These are phyloP conservation scores for Mycogone perniciosa DNA, from an alignment of 2,329 filamentous ascomycete genomes.

Conservation along the genomic window DNA sequence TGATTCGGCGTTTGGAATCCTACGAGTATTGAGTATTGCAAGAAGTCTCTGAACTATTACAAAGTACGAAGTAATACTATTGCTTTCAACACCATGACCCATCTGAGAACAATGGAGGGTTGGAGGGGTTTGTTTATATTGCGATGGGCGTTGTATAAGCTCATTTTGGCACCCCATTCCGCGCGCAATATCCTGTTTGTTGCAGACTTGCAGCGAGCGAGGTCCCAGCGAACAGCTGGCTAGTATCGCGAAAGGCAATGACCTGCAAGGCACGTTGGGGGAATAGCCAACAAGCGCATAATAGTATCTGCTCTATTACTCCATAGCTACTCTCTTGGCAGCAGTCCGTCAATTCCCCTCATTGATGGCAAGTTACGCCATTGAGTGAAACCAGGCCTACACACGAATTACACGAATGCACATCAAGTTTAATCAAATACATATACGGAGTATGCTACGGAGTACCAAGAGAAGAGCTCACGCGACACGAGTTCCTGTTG, in stretches of 20 bases:
- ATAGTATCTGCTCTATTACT: too few relatives aligned
- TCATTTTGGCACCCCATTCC: neutral
- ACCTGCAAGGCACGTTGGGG: too few relatives aligned
- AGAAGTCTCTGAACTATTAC: too few relatives aligned
- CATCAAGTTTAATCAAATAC: neutral
- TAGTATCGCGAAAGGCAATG: too few relatives aligned
- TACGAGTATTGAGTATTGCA: too few relatives aligned
- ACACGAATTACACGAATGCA: neutral
- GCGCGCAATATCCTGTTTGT: too few relatives aligned
- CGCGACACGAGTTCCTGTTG: slow-evolving; percentile 1
- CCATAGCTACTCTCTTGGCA: too few relatives aligned
- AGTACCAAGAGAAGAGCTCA: neutral
- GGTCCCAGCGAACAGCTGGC: too few relatives aligned
- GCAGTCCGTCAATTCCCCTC: slow-evolving; percentile 2
- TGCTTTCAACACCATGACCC: neutral
- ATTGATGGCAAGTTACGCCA: slow-evolving; percentile 7
- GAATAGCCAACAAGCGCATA: too few relatives aligned
- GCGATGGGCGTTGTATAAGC: neutral
- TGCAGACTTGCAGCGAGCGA: too few relatives aligned
- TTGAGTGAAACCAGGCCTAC: slow-evolving; percentile 6
- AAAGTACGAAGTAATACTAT: too few relatives aligned
- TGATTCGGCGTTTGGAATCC: neutral
- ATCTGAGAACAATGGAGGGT: neutral
- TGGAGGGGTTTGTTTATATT: neutral
- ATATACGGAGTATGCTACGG: neutral